These are phyloP conservation scores for Byssochlamys sp. DNA, from an alignment of 2,329 filamentous ascomycete species.

Conservation along the genomic window DNA sequence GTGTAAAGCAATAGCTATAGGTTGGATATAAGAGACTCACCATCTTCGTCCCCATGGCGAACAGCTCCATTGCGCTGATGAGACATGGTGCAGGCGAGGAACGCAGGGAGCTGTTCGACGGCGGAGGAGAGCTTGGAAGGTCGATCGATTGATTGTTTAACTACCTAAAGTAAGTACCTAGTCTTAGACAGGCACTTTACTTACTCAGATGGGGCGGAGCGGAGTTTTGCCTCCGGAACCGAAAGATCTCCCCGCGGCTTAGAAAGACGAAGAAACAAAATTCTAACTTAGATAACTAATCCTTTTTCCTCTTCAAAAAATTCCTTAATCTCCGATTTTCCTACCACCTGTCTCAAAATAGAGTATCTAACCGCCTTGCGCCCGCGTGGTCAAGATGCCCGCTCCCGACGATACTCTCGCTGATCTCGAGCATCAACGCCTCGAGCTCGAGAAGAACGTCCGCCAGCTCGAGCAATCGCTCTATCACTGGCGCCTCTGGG, in stretches of 20 bases:
- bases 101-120: constrained; percentile 3
- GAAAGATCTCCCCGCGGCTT: not conserved
- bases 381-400: constrained; percentile 18
- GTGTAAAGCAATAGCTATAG: not conserved
- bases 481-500: constrained; percentile 81
- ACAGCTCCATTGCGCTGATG: constrained; percentile 21
- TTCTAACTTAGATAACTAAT: not conserved
- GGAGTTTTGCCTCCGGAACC: not conserved
- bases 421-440: constrained; percentile 64
- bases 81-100: constrained; percentile 18
- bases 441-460: constrained; percentile 66
- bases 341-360: not conserved
- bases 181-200: not conserved
- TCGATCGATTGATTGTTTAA: not conserved
- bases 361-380: not conserved
- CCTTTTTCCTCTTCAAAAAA: not conserved
- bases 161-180: not conserved
- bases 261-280: not conserved
- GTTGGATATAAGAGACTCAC: constrained; percentile 14
- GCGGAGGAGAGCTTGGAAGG: not conserved
- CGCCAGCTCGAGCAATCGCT: constrained; percentile 64
- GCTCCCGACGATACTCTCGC: constrained; percentile 44
- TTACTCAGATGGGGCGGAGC: not conserved
- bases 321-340: not conserved
- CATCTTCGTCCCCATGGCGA: constrained; percentile 34